phyloP scores from a whole-genome alignment of 306 rosid genomes.

The Cicer bijugum region DNA sequence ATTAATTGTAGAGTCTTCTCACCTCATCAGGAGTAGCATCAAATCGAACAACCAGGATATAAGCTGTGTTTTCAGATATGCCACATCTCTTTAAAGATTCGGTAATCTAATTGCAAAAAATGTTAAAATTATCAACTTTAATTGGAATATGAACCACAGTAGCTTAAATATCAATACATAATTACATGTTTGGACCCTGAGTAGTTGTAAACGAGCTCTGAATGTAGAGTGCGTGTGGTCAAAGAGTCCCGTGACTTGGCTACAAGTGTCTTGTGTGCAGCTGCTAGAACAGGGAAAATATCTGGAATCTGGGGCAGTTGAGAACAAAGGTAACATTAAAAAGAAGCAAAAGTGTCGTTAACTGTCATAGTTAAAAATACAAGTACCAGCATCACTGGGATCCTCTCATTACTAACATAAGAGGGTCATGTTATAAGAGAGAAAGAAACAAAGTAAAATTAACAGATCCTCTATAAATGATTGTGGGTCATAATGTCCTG shows the following conservation, averaged over 20 bases:
- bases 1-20: constrained; percentile 37
- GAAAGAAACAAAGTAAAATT: constrained; percentile 13
- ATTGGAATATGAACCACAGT: constrained; percentile 12
- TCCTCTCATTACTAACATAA: constrained; percentile 3
- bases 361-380: constrained; percentile 10
- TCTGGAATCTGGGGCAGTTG: constrained; percentile 75
- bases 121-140: constrained; percentile 40
- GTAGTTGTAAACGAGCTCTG: constrained; percentile 92
- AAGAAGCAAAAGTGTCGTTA: constrained; percentile 31
- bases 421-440: not conserved
- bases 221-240: constrained; percentile 88
- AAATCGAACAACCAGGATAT: constrained; percentile 80
- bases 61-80: constrained; percentile 70
- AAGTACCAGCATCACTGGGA: constrained; percentile 26
- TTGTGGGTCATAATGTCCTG: not conserved
- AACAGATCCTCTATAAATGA: not conserved
- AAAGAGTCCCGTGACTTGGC: constrained; percentile 74
- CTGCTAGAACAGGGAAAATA: constrained; percentile 78
- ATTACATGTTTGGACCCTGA: constrained; percentile 92
- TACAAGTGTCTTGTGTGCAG: constrained; percentile 77
- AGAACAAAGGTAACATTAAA: constrained; percentile 39
- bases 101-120: constrained; percentile 65
- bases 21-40: constrained; percentile 77
- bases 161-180: constrained; percentile 25
- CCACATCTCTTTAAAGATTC: constrained; percentile 93